Base-by-base conservation (phyloP, 2,329 filamentous ascomycete species). In the Coniochaeta sp. region DNA sequence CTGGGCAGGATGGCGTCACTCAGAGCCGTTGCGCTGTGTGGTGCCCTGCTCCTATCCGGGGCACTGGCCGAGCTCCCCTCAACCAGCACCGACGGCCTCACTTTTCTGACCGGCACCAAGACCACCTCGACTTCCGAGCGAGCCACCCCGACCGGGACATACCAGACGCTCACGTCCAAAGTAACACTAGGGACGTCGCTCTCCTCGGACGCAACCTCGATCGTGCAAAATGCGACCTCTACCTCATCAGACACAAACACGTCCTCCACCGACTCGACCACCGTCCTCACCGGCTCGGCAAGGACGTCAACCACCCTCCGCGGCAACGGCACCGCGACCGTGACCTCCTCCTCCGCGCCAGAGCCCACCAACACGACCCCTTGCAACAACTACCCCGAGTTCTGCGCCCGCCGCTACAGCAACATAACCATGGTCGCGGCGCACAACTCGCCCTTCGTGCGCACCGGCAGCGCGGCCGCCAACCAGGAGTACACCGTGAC, bases 361-460 rank as follows among this genome's bases (percentile, higher is more conserved):
- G 63, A 65, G 58, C 80, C 87, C 1, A 84, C 82, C 54, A 93
- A 93, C 72, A 93, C 89, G 0, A 85, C 86, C 62, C 86, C 89
- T 5, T 96, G 91, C 79, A 96, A 96, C 74, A 86, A 86, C 71
- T 86, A 90, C 66, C 75, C 88, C 26, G 89, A 93, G 73, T 86
- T 95, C 67, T 96, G 91, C 77, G 75, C 74, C 6, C 84, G 90
- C 62, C 87, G 85, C 66, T 96, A 92, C 74, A 86, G 88, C 79
- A 93, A 95, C 72, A 88, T 95, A 72, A 93, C 90, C 60, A 81
- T 89, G 67, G 83, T 96, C 1, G 86, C 83, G 22, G 86, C 87
- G 19, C 91, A 96, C 76, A 96, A 96, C 77, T 91, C 89, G 47
- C 89, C 90, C 12, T 96, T 96, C 70, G 81, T 87, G 44, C 78